Conservation (phyloP, 169 alveolate species). For the Babesia bigemina region DNA sequence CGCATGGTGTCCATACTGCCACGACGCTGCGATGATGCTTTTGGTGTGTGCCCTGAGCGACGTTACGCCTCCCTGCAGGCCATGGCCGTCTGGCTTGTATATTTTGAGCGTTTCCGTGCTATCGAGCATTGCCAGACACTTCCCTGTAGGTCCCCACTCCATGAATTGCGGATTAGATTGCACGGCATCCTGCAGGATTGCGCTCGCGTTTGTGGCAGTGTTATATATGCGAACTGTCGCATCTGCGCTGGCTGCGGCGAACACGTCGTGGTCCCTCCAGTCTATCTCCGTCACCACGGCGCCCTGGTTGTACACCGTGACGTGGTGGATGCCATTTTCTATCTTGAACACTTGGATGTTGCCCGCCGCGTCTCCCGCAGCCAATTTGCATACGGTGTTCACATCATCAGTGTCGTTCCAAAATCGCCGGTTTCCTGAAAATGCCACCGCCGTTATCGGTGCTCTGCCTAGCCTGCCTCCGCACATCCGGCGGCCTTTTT, state of each 20-base stretch:
- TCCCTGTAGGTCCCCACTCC: constrained; percentile 59
- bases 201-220: constrained; percentile 5
- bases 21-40: constrained; percentile 42
- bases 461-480: not conserved
- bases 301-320: constrained; percentile 16
- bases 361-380: constrained; percentile 46
- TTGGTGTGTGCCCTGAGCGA: constrained; percentile 48
- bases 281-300: constrained; percentile 43
- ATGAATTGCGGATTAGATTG: constrained; percentile 45
- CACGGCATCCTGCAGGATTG: not conserved
- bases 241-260: constrained; percentile 38
- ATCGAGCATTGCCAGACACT: constrained; percentile 47
- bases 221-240: constrained; percentile 29
- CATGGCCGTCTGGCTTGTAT: constrained; percentile 32
- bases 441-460: constrained; percentile 45
- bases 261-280: constrained; percentile 38
- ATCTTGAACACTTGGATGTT: constrained; percentile 15
- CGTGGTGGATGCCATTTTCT: constrained; percentile 2
- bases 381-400: constrained; percentile 13
- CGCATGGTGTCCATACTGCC: constrained; percentile 38
- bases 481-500: constrained; percentile 10
- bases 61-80: constrained; percentile 26
- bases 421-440: constrained; percentile 39
- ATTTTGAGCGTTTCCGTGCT: constrained; percentile 40
- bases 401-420: constrained; percentile 26